Percentiles rank a stretch among this genome's conserved stretches.
Conservation (phyloP, 2,329 filamentous ascomycete genomes). For the Zopfia rhizophila region DNA sequence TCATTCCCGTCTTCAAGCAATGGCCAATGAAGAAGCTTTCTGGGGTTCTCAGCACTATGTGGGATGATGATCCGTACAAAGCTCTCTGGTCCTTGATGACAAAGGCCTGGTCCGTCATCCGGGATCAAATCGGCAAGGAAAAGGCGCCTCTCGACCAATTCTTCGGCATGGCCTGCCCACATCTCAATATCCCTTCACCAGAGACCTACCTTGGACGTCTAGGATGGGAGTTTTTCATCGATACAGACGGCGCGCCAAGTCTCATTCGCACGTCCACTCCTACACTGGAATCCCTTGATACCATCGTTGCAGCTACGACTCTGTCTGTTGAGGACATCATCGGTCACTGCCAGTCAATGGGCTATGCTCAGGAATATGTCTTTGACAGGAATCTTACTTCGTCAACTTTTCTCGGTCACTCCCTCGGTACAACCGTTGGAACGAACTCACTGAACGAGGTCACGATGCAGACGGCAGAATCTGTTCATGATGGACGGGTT, state of each 20-base stretch:
- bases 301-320: constrained; percentile 32
- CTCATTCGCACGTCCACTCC: constrained; percentile 26
- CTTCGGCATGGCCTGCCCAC: constrained; percentile 56
- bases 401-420: constrained; percentile 29
- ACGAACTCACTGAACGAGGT: constrained; percentile 3
- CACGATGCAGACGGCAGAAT: constrained; percentile 1
- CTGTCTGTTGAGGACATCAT: constrained; percentile 50
- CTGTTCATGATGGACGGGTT: constrained; percentile 15
- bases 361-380: constrained; percentile 32
- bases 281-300: constrained; percentile 22
- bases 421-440: constrained; percentile 4
- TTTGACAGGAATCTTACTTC: constrained; percentile 17
- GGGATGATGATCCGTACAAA: constrained; percentile 62
- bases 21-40: constrained; percentile 65
- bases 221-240: constrained; percentile 57
- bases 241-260: constrained; percentile 34
- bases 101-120: constrained; percentile 65
- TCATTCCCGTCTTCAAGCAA: constrained; percentile 54
- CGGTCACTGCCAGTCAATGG: constrained; percentile 33
- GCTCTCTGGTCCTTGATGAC: constrained; percentile 64
- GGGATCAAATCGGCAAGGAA: constrained; percentile 61
- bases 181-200: constrained; percentile 60
- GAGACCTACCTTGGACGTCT: constrained; percentile 58
- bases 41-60: constrained; percentile 60
- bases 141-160: constrained; percentile 61